Base-by-base conservation (phyloP, 305 asterid genomes). In the Euphrasia arctica region DNA sequence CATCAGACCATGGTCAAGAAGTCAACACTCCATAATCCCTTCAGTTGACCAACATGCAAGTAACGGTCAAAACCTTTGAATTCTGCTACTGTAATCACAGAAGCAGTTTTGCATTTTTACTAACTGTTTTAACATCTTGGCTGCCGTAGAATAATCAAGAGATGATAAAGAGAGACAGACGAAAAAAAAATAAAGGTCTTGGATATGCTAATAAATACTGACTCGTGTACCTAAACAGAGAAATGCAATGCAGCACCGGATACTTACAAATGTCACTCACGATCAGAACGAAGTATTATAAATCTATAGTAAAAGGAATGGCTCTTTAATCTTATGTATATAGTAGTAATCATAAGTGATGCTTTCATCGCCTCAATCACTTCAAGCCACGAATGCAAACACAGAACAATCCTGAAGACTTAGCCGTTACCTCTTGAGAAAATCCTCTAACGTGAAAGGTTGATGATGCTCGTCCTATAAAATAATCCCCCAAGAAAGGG, bases 391-490 rank as follows among this genome's bases (percentile, higher is more conserved):
- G 63, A 55, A 41, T 55, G 49, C 9, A 32, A 39, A 10, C n/a
- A 41, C 48, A 65, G 39, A 58, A 27, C 54, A 55, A 61, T 27
- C 62, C 31, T 12, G 15, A 12, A 56, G 49, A 36, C 58, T 71
- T 79, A 86, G 75, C 83, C 22, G 22, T 18, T 18, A 18, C 22
- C 22, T 73, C 81, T 77, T 77, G 65, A 86, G 78, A 62, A 78
- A 86, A 52, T 83, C 95, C 75, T 73, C 73, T 63, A 86, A 72
- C 31, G 80, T 75, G 72, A 86, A 86, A 14, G 69, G 72, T 63
- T 74, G 78, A 13, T 75, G 78, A 18, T 67, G 73, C 54, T 74
- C 88, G 54, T 86, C 95, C 95, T 83, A 47, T 13, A 47, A 10
- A 1, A 12, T 47, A 47, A 18, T 18, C 6, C 22, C 15, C 52